Evolutionary conservation across 2,329 filamentous ascomycete species (phyloP), one percentile per base, ranked within the genome.

Genomic region (Colletotrichum spaethianum): DNA sequence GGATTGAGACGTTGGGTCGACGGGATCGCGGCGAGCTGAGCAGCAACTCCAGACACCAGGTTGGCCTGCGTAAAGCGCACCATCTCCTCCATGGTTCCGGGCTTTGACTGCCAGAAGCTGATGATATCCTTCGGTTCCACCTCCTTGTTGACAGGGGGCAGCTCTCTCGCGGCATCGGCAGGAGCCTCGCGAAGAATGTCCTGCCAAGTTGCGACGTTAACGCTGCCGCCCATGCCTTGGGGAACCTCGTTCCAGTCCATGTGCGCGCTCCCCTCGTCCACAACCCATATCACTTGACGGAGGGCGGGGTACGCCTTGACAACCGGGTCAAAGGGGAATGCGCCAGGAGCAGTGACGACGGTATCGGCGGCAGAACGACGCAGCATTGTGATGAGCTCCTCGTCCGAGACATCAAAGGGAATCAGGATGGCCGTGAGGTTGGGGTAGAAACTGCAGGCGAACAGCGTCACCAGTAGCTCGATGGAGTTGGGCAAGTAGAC

Each of bases 201-300:
- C 78, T 97, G 94, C 95, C 96, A 99, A 18, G 96, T 96, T n/a
- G 92, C 90, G 20, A 98, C 93, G 67, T 93, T 93, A 73, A 97
- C 87, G 73, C 88, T 91, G 69, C 92, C 90, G 20, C 92, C 92
- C 68, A 92, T 92, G 63, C 93, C 93, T 78, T 93, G 89, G 14
- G 95, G 95, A 2, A 95, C 90, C 79, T 96, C 94, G 76, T 94
- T 95, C 95, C 96, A 99, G 82, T 98, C 95, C 88, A 99, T 93
- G 80, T 98, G 96, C 76, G 91, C 90, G 84, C 92, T 98, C 52
- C 94, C 94, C 78, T 94, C 90, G 77, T 98, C 96, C 6, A 97
- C 94, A 16, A 98, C 95, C 94, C 95, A 98, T 76, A 98, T 89
- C 40, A 98, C 87, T 76, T 95, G 91, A 73, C 91, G 92, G 56